Evolutionary conservation across 2,329 filamentous ascomycete genomes (phyloP), one percentile per base, ranked within the genome.

Genomic region (Fusarium mundagurra): DNA sequence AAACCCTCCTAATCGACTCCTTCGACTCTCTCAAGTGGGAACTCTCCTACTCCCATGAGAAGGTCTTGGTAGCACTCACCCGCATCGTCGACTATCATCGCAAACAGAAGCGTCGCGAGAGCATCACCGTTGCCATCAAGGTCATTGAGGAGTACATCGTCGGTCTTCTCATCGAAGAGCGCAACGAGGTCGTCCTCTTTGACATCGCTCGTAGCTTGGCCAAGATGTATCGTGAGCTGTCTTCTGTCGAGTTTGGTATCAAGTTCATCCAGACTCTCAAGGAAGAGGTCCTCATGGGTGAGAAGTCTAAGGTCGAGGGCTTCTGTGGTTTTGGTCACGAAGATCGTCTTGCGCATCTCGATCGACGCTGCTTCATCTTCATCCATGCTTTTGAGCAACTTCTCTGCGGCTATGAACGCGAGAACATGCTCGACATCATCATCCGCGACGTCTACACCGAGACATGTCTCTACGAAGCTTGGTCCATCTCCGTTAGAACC

Each of bases 391-490:
- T 64, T 33, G 61, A 61, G 29, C 61, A 61, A 6, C 55, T 64
- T 14, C 61, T 64, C 10, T 64, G 55, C 11, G 61, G 61, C 0
- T 64, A 64, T 11, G 55, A 64, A 12, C 29, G 55, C 3, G 61
- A 64, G 17, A 50, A 64, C 17, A 64, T 64, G 61, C 55, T 64
- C 4, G 61, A 64, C 12, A 36, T 43, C 31, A 64, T 64, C 44
- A 61, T 64, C 2, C 55, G 61, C 3, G 61, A 64, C 0, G 44
- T 64, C 12, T 64, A 64, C 36, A 64, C 61, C 0, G 61, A 64
- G 14, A 51, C 61, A 0, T 64, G 61, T 22, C 24, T 64, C 5
- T 41, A 64, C 6, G 61, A 64, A 43, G 61, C 61, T 10, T 64
- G 61, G 44, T 64, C 61, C 14, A 38, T 64, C 4, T 61, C 61